phyloP scores from a whole-genome alignment of 495 filamentous ascomycete species.

The Penicillium taxi region DNA sequence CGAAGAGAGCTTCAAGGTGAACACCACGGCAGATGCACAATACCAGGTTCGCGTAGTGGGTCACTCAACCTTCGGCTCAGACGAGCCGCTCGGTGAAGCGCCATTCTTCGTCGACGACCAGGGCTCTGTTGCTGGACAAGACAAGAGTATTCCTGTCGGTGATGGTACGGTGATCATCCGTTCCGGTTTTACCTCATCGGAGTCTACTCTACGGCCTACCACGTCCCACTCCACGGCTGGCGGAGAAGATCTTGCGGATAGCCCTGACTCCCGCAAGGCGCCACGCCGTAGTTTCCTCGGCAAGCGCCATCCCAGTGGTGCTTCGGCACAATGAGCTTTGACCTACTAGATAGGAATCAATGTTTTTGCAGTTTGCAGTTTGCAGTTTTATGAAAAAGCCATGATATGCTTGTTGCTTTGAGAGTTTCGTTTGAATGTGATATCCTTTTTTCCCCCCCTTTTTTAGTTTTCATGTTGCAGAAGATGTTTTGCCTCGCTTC shows the following conservation, averaged over 20 bases:
- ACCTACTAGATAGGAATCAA: no score
- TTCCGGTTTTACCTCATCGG: conserved; percentile 49
- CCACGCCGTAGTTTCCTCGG: conserved; percentile 47
- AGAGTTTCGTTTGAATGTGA: no score
- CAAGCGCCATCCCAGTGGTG: conserved; percentile 46
- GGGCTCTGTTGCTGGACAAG: conserved; percentile 50
- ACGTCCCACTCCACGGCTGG: conserved; percentile 32
- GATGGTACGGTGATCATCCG: conserved; percentile 57
- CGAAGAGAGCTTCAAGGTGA: conserved; percentile 69
- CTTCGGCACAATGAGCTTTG: no score
- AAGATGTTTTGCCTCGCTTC: no score
- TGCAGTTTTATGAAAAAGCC: no score
- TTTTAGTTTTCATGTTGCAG: no score
- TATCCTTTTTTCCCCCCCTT: no score
- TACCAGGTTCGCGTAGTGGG: conserved; percentile 80
- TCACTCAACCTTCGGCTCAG: conserved; percentile 73
- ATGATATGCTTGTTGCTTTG: no score
- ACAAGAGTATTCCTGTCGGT: conserved; percentile 67
- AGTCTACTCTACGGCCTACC: conserved; percentile 24
- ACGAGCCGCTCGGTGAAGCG: conserved; percentile 71
- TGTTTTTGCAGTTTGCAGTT: no score
- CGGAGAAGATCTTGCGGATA: conserved; percentile 37
- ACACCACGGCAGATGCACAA: conserved; percentile 71
- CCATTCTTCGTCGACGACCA: conserved; percentile 88
- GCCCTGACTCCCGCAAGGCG: conserved; percentile 43